These are phyloP conservation scores for Alternaria postmessia DNA, from an alignment of 2,329 filamentous ascomycete species.

Conservation along the genomic window DNA sequence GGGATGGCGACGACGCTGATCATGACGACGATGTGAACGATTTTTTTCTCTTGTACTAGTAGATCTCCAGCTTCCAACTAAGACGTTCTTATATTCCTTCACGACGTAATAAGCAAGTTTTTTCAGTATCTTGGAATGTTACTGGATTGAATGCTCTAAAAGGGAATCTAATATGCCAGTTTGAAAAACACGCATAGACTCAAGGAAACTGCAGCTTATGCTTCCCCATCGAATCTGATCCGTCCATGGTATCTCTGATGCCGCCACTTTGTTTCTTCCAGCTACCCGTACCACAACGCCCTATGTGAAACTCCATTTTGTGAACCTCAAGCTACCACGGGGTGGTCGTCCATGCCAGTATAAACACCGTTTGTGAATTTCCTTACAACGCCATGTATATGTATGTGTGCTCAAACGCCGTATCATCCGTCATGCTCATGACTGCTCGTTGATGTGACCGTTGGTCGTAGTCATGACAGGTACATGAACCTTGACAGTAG, in stretches of 20 bases:
- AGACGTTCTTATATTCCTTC: background rate
- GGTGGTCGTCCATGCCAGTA: background rate
- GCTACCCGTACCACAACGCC: background rate
- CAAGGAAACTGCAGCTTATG: background rate
- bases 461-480: conserved; percentile 27
- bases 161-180: background rate
- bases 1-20: background rate
- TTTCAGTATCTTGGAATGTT: background rate
- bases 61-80: background rate
- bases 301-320: background rate
- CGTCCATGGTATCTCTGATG: conserved; percentile 1
- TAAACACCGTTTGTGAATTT: conserved; percentile 16
- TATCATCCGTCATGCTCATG: conserved; percentile 8
- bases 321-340: background rate
- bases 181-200: background rate
- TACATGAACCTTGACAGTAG: conserved; percentile 36
- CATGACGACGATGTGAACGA: background rate
- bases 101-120: background rate
- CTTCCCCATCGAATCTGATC: background rate
- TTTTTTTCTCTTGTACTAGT: background rate
- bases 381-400: conserved; percentile 21
- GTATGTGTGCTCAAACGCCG: conserved; percentile 15
- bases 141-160: background rate
- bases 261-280: background rate
- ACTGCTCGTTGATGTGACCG: conserved; percentile 16